Conservation (phyloP, 192 early-diverging fungal genomes). For the Coemansia sp. region DNA sequence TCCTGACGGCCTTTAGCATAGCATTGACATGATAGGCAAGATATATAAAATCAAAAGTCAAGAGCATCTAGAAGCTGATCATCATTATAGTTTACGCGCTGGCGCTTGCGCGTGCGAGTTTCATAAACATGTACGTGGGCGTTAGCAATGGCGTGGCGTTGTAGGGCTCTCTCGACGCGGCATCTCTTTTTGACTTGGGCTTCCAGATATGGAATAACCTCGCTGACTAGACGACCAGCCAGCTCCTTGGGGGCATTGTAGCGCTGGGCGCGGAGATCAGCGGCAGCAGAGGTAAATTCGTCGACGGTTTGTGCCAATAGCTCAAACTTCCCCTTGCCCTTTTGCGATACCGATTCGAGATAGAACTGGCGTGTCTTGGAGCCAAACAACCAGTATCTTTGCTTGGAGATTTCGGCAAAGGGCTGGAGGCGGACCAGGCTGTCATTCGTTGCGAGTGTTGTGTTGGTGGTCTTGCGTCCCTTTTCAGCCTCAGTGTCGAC, state of each 20-base stretch:
- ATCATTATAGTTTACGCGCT: slow-evolving; percentile 48
- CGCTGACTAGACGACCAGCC: slow-evolving; percentile 16
- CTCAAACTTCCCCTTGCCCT: slow-evolving; percentile 35
- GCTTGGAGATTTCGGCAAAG: slow-evolving; percentile 48
- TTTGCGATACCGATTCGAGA: slow-evolving; percentile 39
- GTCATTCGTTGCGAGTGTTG: slow-evolving; percentile 8
- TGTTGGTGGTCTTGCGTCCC: slow-evolving; percentile 21
- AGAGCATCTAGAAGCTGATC: slow-evolving; percentile 18
- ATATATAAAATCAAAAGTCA: slow-evolving; percentile 16
- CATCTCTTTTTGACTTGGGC: slow-evolving; percentile 27
- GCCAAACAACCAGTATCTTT: slow-evolving; percentile 56
- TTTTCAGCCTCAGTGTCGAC: slow-evolving; percentile 36
- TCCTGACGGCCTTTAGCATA: slow-evolving; percentile 37
- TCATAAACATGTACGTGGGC: slow-evolving; percentile 54
- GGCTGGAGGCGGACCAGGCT: slow-evolving; percentile 32
- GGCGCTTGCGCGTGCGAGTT: slow-evolving; percentile 54
- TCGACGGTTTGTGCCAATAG: slow-evolving; percentile 44
- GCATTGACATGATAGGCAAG: not conserved
- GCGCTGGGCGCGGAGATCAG: slow-evolving; percentile 27
- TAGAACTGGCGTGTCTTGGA: slow-evolving; percentile 48
- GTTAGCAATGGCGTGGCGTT: slow-evolving; percentile 35
- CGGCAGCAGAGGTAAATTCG: slow-evolving; percentile 29
- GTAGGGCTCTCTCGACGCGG: slow-evolving; percentile 38
- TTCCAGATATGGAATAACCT: slow-evolving; percentile 43
- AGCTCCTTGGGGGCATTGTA: slow-evolving; percentile 40